Evolutionary conservation across 371 early-diverging fungal species (phyloP), one percentile per base, ranked within the genome.

Genomic region (Sporodiniella umbellata): DNA sequence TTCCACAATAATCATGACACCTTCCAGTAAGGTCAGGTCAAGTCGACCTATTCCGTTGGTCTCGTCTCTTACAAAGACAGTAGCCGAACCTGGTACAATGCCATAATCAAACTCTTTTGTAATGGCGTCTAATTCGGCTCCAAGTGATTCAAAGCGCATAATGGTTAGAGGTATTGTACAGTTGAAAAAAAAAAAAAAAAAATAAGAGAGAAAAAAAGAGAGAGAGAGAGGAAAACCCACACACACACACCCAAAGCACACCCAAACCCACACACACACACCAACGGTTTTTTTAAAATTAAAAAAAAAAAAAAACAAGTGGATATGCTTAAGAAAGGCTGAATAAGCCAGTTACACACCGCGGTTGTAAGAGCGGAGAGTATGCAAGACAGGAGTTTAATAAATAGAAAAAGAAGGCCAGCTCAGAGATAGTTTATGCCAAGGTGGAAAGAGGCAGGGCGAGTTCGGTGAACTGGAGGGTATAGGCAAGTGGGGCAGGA

Each of bases 381-480:
- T n/a, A n/a, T n/a, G n/a, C n/a, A n/a, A n/a, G n/a, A n/a, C n/a
- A n/a, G n/a, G n/a, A n/a, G n/a, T n/a, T n/a, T n/a, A n/a, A n/a
- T n/a, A n/a, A 28, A 28, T 7, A 28, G 10, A 28, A 28, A 10
- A 7, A 10, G 30, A 10, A n/a, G 15, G 15, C 35, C 35, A 35
- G 35, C 35, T 4, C 35, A n/a, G 5, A 14, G 7, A 31, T 31
- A 31, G 15, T 35, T 51, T 62, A 62, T 48, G 62, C 60, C 28
- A 75, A 47, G 8, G 72, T 65, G 1, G 70, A 72, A 22, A 75
- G 43, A 19, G 76, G 76, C 33, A 75, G 50, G 18, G 58, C 56
- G 44, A 75, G 56, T 59, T 67, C 59, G 21, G 76, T 69, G 12
- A 75, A 57, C 58, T 75, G 68, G 14, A 75, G 53, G 51, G 72